Evolutionary conservation across 768 basidiomycete species (phyloP), one percentile per base, ranked within the genome.

Genomic region (Hebeloma cylindrosporum): DNA sequence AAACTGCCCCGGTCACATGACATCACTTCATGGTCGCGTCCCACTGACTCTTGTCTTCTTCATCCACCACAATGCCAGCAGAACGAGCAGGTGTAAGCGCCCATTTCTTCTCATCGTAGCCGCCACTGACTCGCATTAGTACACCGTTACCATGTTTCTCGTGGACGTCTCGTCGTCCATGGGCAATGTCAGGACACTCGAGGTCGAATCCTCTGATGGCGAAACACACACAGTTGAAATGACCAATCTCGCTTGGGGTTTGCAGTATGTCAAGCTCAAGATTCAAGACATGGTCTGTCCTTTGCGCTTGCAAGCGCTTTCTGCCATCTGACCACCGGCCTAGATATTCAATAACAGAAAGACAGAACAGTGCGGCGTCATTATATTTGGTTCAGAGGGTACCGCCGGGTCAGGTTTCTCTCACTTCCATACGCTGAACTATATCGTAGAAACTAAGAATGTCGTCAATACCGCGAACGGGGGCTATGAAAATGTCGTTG

Each of bases 341-440:
- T 51, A 98, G 94, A 93, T 97, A 53, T 93, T 83, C 60, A 82
- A 88, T 53, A 88, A 85, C 10, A 76, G 94, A 30, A 96, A 95
- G 71, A 97, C 94, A 7, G 94, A 95, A 59, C 83, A 91, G 59
- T 91, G 92, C 60, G 90, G 92, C n/a, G 79, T 97, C 21, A 76
- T 96, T 35, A 66, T 85, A 2, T 93, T 92, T 57, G 94, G 91
- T n/a, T 80, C 85, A 2, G 82, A 90, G 63, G 79, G 92, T 74
- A 52, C 33, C 45, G n/a, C 9, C 6, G n/a, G 23, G 11, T 25
- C 32, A 20, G 10, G 16, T 17, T 33, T 7, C 17, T 39, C 8
- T 14, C 11, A 35, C 20, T 9, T n/a, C 27, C n/a, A 21, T 35
- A 22, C 21, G 28, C 45, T 55, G 16, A 53, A 33, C 23, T 16